Evolutionary conservation across 768 basidiomycete species (phyloP).

Genomic region (Lactifluus pinguis): DNA sequence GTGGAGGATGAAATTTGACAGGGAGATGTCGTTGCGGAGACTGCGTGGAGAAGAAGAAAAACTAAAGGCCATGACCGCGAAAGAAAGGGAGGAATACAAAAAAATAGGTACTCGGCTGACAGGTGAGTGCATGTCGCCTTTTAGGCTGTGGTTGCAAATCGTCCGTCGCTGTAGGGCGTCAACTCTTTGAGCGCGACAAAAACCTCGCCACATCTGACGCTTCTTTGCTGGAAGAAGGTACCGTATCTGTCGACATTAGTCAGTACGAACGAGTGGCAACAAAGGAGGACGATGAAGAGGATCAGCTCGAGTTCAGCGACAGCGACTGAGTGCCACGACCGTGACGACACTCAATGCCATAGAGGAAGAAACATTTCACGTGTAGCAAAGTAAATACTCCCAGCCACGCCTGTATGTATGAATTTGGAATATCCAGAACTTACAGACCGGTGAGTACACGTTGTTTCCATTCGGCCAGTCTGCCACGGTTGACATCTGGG

Average conservation of each 20-base stretch:
- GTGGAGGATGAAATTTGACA: constrained; percentile 78
- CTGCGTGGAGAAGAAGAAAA: constrained; percentile 70
- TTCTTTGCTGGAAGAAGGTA: constrained; percentile 72
- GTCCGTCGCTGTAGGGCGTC: constrained; percentile 53
- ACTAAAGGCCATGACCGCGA: constrained; percentile 58
- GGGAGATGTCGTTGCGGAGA: constrained; percentile 49
- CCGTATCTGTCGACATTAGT: constrained; percentile 78
- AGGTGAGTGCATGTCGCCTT: constrained; percentile 40
- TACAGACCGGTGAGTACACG: constrained; percentile 11
- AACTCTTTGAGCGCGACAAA: constrained; percentile 81
- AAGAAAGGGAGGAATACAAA: constrained; percentile 82
- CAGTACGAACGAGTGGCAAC: constrained; percentile 67
- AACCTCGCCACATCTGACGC: constrained; percentile 69
- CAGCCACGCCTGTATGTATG: constrained; percentile 3
- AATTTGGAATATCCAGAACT: constrained; percentile 1
- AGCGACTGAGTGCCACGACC: constrained; percentile 49
- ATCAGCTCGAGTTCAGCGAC: constrained; percentile 69
- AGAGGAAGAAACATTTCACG: background rate
- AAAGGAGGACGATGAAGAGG: constrained; percentile 56
- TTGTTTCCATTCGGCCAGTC: constrained; percentile 18
- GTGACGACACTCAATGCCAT: background rate
- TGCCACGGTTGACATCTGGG: constrained; percentile 53
- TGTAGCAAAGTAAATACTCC: constrained; percentile 10
- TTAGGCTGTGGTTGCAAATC: constrained; percentile 1
- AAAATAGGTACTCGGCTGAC: constrained; percentile 49